Base-by-base conservation (phyloP, 768 basidiomycete genomes). In the Kwoniella heveanensis region DNA sequence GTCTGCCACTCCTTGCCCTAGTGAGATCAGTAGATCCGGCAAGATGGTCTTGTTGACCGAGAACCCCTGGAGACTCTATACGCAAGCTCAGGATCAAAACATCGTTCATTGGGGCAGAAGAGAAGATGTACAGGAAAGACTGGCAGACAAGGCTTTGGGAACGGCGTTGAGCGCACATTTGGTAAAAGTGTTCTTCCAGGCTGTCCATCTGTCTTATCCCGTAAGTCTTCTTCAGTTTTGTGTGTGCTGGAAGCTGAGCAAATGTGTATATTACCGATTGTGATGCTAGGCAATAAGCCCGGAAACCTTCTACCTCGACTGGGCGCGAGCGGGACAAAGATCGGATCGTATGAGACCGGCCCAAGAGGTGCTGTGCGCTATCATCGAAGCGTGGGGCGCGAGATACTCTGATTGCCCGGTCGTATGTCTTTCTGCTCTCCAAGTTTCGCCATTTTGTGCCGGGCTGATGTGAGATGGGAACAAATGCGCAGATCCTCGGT, bases 331-430 rank as follows among this genome's bases (percentile, higher is more conserved):
- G 7, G 71, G 65, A 6, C 66, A 73, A 47, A 39, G 65, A 4
- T 67, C 68, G 9, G 71, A 73, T 49, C 29, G 55, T 7, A 70
- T 73, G 68, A 57, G 53, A 8, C 71, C 66, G 1, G 64, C 65
- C 19, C 69, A 65, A 24, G 71, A 73, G 47, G 63, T 52, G 15
- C 37, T 73, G 21, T 70, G 69, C 24, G 68, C 69, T 2, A 64
- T 68, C 6, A 68, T 73, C 15, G 71, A 73, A 57, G 71, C 71
- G 8, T 73, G 68, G 66, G 71, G 66, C n/a, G 68, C 71, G 17
- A 55, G 69, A 37, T 73, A 70, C 46, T 73, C 71, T 2, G 71
- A 73, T 47, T 68, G 63, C 9, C 68, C 71, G 2, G 66, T 73
- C 9, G 71, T 72, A 13, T 55, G 70, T 62, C 26, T n/a, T n/a